phyloP scores from a whole-genome alignment of 176 grass and related monocot species.

The Lolium perenne region DNA sequence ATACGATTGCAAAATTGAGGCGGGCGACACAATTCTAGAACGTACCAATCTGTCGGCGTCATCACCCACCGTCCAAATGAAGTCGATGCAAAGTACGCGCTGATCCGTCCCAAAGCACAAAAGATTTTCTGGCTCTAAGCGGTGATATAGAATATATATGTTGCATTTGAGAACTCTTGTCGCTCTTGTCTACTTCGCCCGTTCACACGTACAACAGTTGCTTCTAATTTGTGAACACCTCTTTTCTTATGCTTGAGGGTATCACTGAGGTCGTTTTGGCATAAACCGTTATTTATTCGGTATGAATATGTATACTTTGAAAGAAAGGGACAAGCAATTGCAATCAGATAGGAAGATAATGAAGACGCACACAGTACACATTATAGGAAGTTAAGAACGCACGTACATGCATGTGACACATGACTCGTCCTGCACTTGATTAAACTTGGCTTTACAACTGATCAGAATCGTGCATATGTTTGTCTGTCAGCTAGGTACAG shows the following conservation, averaged over 20 bases:
- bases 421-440: slow-evolving; percentile 35
- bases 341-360: neutral
- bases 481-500: slow-evolving; percentile 41
- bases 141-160: too few species aligned
- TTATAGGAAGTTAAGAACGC: too few species aligned
- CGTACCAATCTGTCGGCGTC: too few species aligned
- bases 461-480: slow-evolving; percentile 31
- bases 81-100: too few species aligned
- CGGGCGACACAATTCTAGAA: too few species aligned
- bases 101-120: too few species aligned
- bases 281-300: neutral
- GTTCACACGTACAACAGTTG: neutral
- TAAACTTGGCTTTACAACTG: slow-evolving; percentile 17
- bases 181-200: too few species aligned
- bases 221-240: neutral
- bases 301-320: neutral
- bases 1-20: too few species aligned
- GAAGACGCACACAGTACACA: too few species aligned
- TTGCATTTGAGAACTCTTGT: too few species aligned
- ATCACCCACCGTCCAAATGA: too few species aligned
- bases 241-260: neutral
- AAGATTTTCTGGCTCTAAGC: too few species aligned
- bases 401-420: neutral
- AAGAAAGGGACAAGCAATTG: neutral
- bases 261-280: neutral